Conservation (phyloP, 2,329 filamentous ascomycete genomes). For the Gnomoniopsis sp. region DNA sequence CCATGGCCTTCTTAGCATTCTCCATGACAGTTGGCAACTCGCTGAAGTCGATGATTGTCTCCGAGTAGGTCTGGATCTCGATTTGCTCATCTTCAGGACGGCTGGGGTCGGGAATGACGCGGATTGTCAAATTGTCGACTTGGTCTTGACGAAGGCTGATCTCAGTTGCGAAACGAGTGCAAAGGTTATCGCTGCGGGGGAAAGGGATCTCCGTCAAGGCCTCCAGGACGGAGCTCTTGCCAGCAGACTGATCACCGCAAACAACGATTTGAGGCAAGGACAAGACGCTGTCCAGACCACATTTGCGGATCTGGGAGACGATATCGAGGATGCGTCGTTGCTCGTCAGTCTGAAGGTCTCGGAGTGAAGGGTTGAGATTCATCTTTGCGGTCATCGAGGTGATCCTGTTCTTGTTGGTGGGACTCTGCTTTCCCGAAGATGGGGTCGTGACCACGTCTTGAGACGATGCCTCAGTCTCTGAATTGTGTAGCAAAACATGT, state of each 20-base stretch:
- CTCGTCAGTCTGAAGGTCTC: conserved; percentile 8
- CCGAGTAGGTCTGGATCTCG: neutral
- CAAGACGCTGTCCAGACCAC: neutral
- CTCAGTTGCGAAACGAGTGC: conserved; percentile 10
- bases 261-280: conserved; percentile 4
- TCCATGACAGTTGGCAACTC: neutral
- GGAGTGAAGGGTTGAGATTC: neutral
- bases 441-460: too few species aligned
- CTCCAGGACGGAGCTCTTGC: conserved; percentile 3
- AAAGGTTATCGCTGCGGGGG: conserved; percentile 6
- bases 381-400: too few species aligned
- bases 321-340: conserved; percentile 5
- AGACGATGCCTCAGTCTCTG: too few species aligned
- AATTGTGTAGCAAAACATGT: too few species aligned
- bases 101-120: neutral
- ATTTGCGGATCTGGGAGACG: conserved; percentile 1
- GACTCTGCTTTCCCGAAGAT: too few species aligned
- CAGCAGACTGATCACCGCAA: neutral
- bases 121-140: neutral
- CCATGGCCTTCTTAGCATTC: neutral
- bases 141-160: conserved; percentile 7
- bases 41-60: neutral
- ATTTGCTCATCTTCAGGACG: neutral
- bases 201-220: conserved; percentile 10
- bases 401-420: too few species aligned